Conservation (phyloP, 257 asterid genomes). For the Parsonsia alboflavescens region DNA sequence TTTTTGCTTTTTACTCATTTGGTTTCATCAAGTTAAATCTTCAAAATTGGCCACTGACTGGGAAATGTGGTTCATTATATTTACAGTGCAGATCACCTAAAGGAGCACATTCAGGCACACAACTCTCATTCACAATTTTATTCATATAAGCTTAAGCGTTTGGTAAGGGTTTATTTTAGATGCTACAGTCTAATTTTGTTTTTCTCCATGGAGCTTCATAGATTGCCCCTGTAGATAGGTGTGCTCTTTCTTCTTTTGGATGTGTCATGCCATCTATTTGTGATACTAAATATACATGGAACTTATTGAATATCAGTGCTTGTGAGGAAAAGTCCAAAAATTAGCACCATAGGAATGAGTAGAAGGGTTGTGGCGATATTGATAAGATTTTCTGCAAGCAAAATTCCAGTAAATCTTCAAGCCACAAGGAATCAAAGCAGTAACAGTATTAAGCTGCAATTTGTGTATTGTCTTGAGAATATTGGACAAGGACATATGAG, state of each 20-base stretch:
- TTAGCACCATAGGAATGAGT: neutral
- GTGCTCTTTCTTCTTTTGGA: neutral
- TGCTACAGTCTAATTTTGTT: neutral
- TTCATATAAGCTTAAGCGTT: constrained; percentile 66
- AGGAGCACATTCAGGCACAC: constrained; percentile 47
- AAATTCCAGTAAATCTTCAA: neutral
- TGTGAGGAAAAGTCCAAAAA: neutral
- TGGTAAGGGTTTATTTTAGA: constrained; percentile 38
- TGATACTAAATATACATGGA: neutral
- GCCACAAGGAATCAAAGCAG: neutral
- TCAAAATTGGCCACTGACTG: neutral
- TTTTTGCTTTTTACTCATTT: neutral
- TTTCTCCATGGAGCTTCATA: neutral
- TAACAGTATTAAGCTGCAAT: neutral
- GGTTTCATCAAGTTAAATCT: neutral
- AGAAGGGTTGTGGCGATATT: neutral
- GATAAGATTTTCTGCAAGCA: neutral
- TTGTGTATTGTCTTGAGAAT: neutral
- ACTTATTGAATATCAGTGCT: neutral
- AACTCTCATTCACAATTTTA: constrained; percentile 65
- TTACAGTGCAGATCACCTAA: constrained; percentile 83
- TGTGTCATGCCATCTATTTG: neutral
- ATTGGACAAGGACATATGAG: neutral
- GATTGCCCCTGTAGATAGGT: neutral
- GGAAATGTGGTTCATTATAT: constrained; percentile 23